Evolutionary conservation across 768 basidiomycete species (phyloP).

Genomic region (Strobilomyces dryophilus): DNA sequence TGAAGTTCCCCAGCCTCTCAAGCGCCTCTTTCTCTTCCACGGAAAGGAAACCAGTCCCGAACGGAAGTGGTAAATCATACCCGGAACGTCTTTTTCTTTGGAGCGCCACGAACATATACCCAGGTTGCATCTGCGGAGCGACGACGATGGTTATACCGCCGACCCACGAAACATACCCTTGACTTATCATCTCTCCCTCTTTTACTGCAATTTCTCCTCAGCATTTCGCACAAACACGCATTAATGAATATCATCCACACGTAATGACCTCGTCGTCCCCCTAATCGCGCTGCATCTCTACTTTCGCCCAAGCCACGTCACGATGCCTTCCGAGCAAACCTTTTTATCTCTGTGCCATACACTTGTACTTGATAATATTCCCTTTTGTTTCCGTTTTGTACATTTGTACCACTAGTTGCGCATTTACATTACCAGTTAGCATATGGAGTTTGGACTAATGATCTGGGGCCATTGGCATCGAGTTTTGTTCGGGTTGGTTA

Average conservation of each 20-base stretch:
- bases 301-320: slow-evolving; percentile 9
- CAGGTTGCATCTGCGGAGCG: slow-evolving; percentile 23
- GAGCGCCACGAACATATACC: slow-evolving; percentile 26
- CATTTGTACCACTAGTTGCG: slow-evolving; percentile 32
- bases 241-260: slow-evolving; percentile 26
- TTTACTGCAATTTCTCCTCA: slow-evolving; percentile 20
- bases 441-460: slow-evolving; percentile 33
- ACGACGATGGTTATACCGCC: slow-evolving; percentile 31
- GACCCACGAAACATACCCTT: slow-evolving; percentile 33
- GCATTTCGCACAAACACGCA: slow-evolving; percentile 22
- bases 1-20: slow-evolving; percentile 50
- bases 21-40: slow-evolving; percentile 69
- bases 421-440: slow-evolving; percentile 34
- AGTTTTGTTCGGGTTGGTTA: slow-evolving; percentile 28
- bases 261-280: slow-evolving; percentile 28
- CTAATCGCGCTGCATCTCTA: slow-evolving; percentile 30
- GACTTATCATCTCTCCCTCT: slow-evolving; percentile 27
- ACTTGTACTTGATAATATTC: slow-evolving; percentile 31
- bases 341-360: slow-evolving; percentile 29
- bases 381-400: slow-evolving; percentile 22
- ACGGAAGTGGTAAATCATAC: slow-evolving; percentile 26
- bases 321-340: slow-evolving; percentile 21
- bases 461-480: slow-evolving; percentile 26
- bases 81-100: slow-evolving; percentile 7
- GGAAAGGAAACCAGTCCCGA: slow-evolving; percentile 35